Conservation (phyloP, 306 rosid species). For the Boehmeria nivea region DNA sequence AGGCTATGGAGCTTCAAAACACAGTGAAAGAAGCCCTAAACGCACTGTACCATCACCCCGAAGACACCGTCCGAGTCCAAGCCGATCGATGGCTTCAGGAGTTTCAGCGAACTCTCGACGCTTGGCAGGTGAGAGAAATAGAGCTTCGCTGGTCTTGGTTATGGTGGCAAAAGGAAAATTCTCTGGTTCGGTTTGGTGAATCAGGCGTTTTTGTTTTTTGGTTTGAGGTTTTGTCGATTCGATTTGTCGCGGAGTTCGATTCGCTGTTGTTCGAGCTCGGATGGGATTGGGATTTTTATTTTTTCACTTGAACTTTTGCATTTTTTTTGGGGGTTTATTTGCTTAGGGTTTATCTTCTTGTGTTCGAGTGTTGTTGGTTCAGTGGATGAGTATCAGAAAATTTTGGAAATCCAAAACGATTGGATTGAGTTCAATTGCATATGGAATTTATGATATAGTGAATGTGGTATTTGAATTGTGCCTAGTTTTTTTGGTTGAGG, state of each 20-base stretch:
- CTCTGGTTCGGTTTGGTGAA: neutral
- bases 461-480: too few species aligned
- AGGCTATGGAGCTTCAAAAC: conserved; percentile 84
- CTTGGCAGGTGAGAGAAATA: conserved; percentile 79
- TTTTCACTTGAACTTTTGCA: neutral
- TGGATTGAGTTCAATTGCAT: neutral
- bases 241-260: neutral
- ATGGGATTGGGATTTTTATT: neutral
- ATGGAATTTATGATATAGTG: too few species aligned
- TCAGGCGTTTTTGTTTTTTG: neutral
- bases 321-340: neutral
- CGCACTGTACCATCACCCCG: conserved; percentile 98
- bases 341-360: neutral
- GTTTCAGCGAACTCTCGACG: conserved; percentile 93
- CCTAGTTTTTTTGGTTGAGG: too few species aligned
- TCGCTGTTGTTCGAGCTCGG: neutral
- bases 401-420: neutral
- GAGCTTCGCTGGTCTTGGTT: neutral
- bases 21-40: conserved; percentile 95
- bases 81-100: conserved; percentile 99
- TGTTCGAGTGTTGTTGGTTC: neutral
- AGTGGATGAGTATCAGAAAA: neutral
- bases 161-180: too few species aligned
- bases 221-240: conserved; percentile 3
- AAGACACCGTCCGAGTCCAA: conserved; percentile 74